phyloP scores from a whole-genome alignment of 1,284 basidiomycete genomes.

The Boletus nobilissimus region DNA sequence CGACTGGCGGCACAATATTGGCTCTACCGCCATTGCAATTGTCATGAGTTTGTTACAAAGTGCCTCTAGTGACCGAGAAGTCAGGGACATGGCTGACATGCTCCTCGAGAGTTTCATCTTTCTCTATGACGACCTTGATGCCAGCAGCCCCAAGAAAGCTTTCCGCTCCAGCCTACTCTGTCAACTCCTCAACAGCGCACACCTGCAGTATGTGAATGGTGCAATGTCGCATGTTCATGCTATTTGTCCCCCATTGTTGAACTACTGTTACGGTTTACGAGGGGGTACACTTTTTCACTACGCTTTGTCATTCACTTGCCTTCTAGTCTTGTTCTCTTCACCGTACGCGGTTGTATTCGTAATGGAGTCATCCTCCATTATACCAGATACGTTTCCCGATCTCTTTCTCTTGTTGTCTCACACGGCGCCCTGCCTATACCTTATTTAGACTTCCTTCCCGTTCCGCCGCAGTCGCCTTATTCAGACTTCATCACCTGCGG shows the following conservation, averaged over 20 bases:
- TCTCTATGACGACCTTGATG: slow-evolving; percentile 9
- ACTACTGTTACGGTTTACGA: too few relatives aligned
- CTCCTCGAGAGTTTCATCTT: neutral
- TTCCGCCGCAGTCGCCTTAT: too few relatives aligned
- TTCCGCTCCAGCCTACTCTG: neutral
- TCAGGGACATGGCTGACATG: neutral
- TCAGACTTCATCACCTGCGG: too few relatives aligned
- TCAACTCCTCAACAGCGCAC: slow-evolving; percentile 4
- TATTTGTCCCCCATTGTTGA: neutral
- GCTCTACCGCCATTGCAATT: neutral
- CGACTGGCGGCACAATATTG: neutral
- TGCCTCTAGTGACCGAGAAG: neutral
- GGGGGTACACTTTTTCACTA: too few relatives aligned
- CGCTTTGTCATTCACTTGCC: too few relatives aligned
- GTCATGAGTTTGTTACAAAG: slow-evolving; percentile 11
- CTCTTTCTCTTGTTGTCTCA: too few relatives aligned
- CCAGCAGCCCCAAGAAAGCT: neutral
- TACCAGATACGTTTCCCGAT: too few relatives aligned
- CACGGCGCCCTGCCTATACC: too few relatives aligned
- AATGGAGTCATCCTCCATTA: too few relatives aligned
- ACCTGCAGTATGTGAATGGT: slow-evolving; percentile 1
- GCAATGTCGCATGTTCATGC: neutral
- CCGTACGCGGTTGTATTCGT: too few relatives aligned
- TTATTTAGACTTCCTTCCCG: too few relatives aligned
- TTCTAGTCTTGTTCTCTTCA: too few relatives aligned